Conservation (phyloP, 768 basidiomycete genomes). For the Termitomyces sp. region DNA sequence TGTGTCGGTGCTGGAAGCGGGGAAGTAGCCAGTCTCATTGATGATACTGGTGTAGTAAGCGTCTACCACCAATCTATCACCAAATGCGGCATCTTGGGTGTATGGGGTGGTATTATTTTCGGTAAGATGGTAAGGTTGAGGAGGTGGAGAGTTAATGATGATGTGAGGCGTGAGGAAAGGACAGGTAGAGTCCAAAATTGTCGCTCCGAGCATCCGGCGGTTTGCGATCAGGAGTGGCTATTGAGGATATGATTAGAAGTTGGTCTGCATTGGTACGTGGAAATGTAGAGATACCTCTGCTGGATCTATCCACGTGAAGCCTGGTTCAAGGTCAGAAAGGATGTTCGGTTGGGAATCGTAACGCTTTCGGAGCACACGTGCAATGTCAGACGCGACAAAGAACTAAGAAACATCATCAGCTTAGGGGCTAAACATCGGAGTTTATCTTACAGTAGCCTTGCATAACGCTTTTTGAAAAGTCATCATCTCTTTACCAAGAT, state of each 20-base stretch:
- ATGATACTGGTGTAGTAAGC: constrained; percentile 19
- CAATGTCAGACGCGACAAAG: constrained; percentile 30
- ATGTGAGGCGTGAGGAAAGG: constrained; percentile 42
- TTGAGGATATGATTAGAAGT: neutral
- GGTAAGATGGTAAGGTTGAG: constrained; percentile 32
- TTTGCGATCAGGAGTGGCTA: constrained; percentile 24
- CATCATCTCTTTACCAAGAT: constrained; percentile 25
- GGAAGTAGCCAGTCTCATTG: constrained; percentile 12
- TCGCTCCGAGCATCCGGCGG: constrained; percentile 21
- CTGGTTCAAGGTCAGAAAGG: constrained; percentile 27
- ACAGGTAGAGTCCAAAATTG: constrained; percentile 35
- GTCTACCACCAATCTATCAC: constrained; percentile 26
- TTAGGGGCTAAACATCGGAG: constrained; percentile 1
- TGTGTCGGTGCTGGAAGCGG: neutral
- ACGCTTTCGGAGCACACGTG: constrained; percentile 29
- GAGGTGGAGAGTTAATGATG: constrained; percentile 32
- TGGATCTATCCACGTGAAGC: constrained; percentile 46
- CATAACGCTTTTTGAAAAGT: constrained; percentile 30
- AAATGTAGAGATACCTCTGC: constrained; percentile 33
- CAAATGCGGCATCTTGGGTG: constrained; percentile 30
- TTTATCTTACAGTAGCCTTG: constrained; percentile 32
- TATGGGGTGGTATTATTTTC: constrained; percentile 28
- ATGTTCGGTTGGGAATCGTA: constrained; percentile 27
- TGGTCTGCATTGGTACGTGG: neutral
- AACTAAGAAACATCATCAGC: constrained; percentile 24